Evolutionary conservation across 2,329 filamentous ascomycete genomes (phyloP).

Genomic region (Alternaria brassicicola): DNA sequence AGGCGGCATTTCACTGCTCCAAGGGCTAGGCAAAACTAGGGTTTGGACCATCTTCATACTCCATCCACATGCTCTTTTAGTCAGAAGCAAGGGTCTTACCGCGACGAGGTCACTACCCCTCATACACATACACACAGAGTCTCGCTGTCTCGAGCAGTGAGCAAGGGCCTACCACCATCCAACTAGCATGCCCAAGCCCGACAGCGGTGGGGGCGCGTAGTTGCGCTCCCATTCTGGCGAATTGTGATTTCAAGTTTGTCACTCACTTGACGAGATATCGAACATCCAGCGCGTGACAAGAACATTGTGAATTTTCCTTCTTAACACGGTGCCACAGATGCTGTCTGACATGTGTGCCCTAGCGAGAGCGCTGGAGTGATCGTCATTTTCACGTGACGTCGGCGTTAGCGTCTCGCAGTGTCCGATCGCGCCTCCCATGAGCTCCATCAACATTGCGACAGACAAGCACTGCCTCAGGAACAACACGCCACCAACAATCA

Average conservation of each 20-base stretch:
- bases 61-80: neutral
- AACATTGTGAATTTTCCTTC: conserved; percentile 4
- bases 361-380: conserved; percentile 2
- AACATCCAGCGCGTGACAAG: neutral
- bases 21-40: neutral
- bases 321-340: neutral
- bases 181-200: conserved; percentile 11
- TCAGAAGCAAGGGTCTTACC: neutral
- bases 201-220: neutral
- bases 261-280: neutral
- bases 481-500: conserved; percentile 2
- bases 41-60: neutral
- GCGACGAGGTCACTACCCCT: neutral
- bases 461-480: conserved; percentile 20
- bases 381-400: conserved; percentile 23
- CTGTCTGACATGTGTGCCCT: neutral
- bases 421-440: conserved; percentile 35
- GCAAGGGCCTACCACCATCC: conserved; percentile 16
- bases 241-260: neutral
- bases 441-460: conserved; percentile 35
- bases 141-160: conserved; percentile 4
- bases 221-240: neutral
- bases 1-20: neutral
- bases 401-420: conserved; percentile 28
- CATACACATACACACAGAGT: neutral